phyloP scores from a whole-genome alignment of 352 stramenopile genomes.

The Globisporangium irregulare region DNA sequence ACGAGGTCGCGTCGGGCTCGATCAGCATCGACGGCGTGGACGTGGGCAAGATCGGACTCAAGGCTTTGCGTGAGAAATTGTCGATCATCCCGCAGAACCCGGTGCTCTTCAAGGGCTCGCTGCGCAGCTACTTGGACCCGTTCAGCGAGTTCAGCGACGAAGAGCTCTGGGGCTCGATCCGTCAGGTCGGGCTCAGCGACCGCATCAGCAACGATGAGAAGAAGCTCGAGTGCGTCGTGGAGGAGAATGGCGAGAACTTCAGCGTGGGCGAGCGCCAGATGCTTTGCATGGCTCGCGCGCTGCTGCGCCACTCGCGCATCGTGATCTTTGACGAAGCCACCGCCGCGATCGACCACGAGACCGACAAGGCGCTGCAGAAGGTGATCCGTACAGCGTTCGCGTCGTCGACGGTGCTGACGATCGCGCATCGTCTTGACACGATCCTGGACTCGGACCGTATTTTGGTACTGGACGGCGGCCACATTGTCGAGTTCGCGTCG shows the following conservation, averaged over 20 bases:
- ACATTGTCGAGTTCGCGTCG: background rate
- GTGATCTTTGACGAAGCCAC: conserved; percentile 75
- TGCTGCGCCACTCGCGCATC: conserved; percentile 62
- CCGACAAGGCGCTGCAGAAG: background rate
- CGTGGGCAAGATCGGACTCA: conserved; percentile 59
- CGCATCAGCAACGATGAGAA: conserved; percentile 31
- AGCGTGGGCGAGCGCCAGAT: conserved; percentile 87
- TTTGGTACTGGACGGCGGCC: background rate
- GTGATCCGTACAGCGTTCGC: background rate
- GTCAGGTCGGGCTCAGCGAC: conserved; percentile 38
- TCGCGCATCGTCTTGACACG: background rate
- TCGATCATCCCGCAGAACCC: conserved; percentile 91
- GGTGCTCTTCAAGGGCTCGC: conserved; percentile 84
- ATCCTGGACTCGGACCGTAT: background rate
- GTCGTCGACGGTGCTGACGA: background rate
- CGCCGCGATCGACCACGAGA: background rate
- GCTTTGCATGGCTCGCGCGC: conserved; percentile 85
- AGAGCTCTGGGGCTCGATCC: conserved; percentile 33
- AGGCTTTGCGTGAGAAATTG: conserved; percentile 64
- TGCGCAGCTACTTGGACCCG: conserved; percentile 89
- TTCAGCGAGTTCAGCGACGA: conserved; percentile 72
- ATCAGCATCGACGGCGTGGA: conserved; percentile 88
- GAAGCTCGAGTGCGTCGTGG: conserved; percentile 63
- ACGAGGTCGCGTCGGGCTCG: conserved; percentile 63
- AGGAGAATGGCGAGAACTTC: conserved; percentile 51